Base-by-base conservation (phyloP, 2,329 filamentous ascomycete genomes). In the Harringtonia aguacate region DNA sequence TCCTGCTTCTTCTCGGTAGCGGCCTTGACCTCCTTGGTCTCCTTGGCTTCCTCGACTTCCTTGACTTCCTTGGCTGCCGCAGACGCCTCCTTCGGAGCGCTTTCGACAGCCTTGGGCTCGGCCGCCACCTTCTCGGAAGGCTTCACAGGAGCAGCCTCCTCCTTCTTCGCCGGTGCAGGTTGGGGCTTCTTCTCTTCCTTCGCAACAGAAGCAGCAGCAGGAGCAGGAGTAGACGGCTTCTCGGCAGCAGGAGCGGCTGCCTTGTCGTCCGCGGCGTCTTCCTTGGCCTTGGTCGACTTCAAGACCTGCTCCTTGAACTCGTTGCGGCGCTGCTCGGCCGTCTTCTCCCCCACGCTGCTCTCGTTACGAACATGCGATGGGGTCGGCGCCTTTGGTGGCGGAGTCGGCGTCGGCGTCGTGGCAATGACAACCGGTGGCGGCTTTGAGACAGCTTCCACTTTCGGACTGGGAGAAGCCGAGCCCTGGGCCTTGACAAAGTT, bases 221-320 rank as follows among this genome's bases (percentile, higher is more conserved):
- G 10, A 36, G 8, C 8, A 34, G 6, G 15, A n/a, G 12, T 15
- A n/a, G 8, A 8, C 8, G 14, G 28, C 4, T 21, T 20, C 4
- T 20, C 24, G 17, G 52, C 51, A 7, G 52, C 52, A 39, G 61
- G 58, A 24, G 61, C 56, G 4, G 53, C 54, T 28, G 27, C 18
- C 38, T 36, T 33, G 17, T 29, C 34, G 15, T 18, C 36, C 31
- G 48, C 51, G 12, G 49, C 55, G 15, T 55, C 50, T 43, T 60
- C 59, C 48, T 58, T 36, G 8, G 50, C 56, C 41, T 58, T 54
- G 14, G 49, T 44, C 4, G 41, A 36, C 58, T 81, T 78, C 47
- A 73, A 75, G 58, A 94, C 81, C 59, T 86, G 82, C 59, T 84
- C 79, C 62, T 84, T 83, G 57, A 89, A 84, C 64, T 94, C 87